Evolutionary conservation across 441 rosid genomes (phyloP), one percentile per base, ranked within the genome.

Genomic region (Gossypium lobatum): DNA sequence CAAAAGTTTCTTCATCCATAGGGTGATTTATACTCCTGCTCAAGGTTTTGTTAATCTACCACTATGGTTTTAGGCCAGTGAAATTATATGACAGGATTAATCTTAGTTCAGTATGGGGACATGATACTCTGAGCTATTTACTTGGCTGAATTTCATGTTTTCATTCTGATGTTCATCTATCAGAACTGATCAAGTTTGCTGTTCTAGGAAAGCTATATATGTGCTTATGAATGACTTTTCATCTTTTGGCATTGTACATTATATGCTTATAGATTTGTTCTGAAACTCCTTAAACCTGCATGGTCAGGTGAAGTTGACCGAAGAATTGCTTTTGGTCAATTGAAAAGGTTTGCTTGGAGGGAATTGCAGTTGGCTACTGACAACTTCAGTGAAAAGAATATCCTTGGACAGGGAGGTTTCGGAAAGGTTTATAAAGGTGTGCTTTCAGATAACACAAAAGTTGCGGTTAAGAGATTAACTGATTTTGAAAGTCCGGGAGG

Each of bases 391-490:
- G 98, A 95, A 78, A 91, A 82, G 73, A 89, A 93, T 72, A 84
- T 95, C 75, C 93, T 95, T 3, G 98, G 97, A 70, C 98, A 92
- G 84, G 97, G 97, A 78, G 98, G 97, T 53, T 95, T 92, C 64
- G 98, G 97, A 70, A 95, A 92, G 84, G 98, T 95, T 54, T 92
- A 95, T 76, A 92, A 85, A 84, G 98, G 98, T 69, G 80, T 87
- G 77, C 96, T 95, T 82, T 77, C 79, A 45, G 98, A 92, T 79
- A 84, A 82, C 66, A 87, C 93, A 4, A 90, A 88, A 82, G 82
- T 92, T 4, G 97, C 97, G 6, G 98, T 93, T 23, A 93, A 93
- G 82, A 86, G 98, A 58, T 76, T 92, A 67, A 90, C 93, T 57
- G 95, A 93, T 83, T 92, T 83, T 52, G 95, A 92, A 75, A 93